Evolutionary conservation across 1,139 yeast species (phyloP).

Genomic region (Meyerozyma elateridarum): DNA sequence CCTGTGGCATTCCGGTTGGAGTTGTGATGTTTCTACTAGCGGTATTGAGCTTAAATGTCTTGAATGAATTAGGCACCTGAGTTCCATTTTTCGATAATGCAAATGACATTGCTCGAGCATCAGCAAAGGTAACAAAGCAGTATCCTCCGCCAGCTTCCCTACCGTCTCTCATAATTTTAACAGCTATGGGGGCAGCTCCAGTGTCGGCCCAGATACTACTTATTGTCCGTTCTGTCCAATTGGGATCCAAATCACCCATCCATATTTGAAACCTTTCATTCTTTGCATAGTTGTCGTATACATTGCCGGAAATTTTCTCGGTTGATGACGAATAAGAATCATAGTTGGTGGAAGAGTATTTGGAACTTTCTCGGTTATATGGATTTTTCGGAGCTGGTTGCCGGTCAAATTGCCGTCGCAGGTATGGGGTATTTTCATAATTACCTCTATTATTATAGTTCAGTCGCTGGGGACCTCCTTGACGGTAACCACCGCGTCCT

Average conservation of each 20-base stretch:
- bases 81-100: conserved; percentile 71
- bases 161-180: conserved; percentile 36
- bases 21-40: conserved; percentile 52
- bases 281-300: too few relatives aligned
- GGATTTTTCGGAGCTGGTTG: too few relatives aligned
- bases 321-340: too few relatives aligned
- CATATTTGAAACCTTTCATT: too few relatives aligned
- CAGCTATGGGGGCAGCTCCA: conserved; percentile 34
- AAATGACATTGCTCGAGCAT: conserved; percentile 59
- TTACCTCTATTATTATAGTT: not conserved
- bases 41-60: conserved; percentile 74
- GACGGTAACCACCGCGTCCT: conserved; percentile 3
- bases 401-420: too few relatives aligned
- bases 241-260: conserved; percentile 95
- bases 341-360: not conserved
- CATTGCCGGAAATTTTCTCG: too few relatives aligned
- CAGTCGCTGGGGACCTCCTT: conserved; percentile 2
- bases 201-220: conserved; percentile 56
- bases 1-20: conserved; percentile 4
- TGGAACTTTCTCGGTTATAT: not conserved
- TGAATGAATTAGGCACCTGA: conserved; percentile 54
- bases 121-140: conserved; percentile 80
- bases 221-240: conserved; percentile 73
- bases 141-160: conserved; percentile 36
- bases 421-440: not conserved